Conservation (phyloP, 768 basidiomycete species). For the Mycena albidolilacea region DNA sequence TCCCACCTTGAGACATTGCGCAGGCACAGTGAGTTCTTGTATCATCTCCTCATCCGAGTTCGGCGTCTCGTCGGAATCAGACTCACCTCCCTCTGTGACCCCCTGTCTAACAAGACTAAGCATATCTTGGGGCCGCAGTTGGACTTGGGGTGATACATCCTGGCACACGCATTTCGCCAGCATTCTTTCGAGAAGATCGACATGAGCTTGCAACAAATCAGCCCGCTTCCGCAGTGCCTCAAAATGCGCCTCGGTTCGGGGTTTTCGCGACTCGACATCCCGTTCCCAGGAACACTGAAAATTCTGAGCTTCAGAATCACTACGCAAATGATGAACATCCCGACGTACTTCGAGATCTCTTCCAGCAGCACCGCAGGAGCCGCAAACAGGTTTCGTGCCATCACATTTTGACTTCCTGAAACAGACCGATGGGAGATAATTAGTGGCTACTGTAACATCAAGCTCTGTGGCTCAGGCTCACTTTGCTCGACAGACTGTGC, state of each 20-base stretch:
- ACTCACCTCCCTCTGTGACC: too few relatives aligned
- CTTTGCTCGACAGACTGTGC: conserved; percentile 25
- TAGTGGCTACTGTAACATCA: too few relatives aligned
- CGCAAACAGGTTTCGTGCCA: conserved; percentile 33
- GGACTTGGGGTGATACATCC: conserved; percentile 26
- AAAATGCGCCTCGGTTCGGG: not conserved
- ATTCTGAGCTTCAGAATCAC: too few relatives aligned
- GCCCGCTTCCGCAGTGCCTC: conserved; percentile 32
- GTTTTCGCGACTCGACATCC: too few relatives aligned
- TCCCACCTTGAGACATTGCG: conserved; percentile 34
- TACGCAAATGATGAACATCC: too few relatives aligned
- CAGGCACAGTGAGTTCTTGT: conserved; percentile 32
- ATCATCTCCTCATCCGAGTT: conserved; percentile 36
- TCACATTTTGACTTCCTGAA: conserved; percentile 39
- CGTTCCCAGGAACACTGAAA: conserved; percentile 3
- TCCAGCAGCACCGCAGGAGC: conserved; percentile 27
- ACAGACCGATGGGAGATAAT: too few relatives aligned
- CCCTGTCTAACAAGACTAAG: not conserved
- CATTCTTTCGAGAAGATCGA: conserved; percentile 20
- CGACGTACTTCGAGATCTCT: conserved; percentile 24
- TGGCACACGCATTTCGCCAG: conserved; percentile 35
- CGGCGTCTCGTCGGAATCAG: conserved; percentile 16
- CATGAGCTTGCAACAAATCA: conserved; percentile 27
- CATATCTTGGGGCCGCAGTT: conserved; percentile 22
- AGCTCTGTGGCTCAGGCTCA: not conserved